Evolutionary conservation across 225 moss, liverwort and hornwort species (phyloP).

Genomic region (Polytrichum formosum): DNA sequence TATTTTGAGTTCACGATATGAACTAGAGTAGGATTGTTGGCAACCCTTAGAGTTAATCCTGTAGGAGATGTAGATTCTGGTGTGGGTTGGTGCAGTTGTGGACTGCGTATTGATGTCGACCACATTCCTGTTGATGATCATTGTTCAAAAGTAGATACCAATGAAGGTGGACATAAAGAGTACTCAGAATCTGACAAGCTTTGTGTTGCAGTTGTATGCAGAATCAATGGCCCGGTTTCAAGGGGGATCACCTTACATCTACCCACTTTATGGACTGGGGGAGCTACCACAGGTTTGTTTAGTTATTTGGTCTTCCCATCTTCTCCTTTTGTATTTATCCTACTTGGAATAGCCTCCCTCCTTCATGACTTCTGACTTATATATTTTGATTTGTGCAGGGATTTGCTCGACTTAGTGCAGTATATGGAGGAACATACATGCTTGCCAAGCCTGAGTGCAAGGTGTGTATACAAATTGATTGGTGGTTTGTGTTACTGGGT

Average conservation of each 20-base stretch:
- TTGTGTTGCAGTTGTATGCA: constrained; percentile 66
- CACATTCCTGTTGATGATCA: no score
- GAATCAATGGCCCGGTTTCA: constrained; percentile 94
- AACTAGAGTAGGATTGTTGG: no score
- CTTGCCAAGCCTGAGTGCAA: constrained; percentile 95
- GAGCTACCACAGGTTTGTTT: constrained; percentile 80
- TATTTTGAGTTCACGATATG: no score
- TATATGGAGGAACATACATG: constrained; percentile 98
- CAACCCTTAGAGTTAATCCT: no score
- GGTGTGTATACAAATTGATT: constrained; percentile 22
- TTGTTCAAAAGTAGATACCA: no score
- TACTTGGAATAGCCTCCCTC: no score
- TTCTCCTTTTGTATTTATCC: not conserved
- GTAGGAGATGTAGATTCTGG: no score
- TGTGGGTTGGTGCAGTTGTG: no score
- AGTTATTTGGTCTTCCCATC: not conserved
- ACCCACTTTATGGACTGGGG: constrained; percentile 90
- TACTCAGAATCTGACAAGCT: not conserved
- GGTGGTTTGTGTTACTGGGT: no score
- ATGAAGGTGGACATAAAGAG: no score
- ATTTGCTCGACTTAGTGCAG: constrained; percentile 96
- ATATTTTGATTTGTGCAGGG: constrained; percentile 38
- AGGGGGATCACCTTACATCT: constrained; percentile 94
- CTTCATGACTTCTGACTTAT: not conserved
- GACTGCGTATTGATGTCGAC: no score